Conservation (phyloP, 176 grass and related monocot species). For the Musa schizocarpa region DNA sequence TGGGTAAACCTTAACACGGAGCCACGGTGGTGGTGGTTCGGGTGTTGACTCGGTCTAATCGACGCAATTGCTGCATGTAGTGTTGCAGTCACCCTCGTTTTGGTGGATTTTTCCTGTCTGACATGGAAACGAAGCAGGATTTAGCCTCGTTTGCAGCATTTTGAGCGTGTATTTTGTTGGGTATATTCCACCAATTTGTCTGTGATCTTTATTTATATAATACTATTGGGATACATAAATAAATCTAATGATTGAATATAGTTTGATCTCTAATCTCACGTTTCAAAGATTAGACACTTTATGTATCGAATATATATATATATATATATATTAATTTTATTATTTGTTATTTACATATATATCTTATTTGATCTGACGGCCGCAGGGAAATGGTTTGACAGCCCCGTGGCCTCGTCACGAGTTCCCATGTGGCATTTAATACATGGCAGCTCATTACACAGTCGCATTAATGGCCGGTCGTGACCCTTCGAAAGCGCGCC, state of each 20-base stretch:
- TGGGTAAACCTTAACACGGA: neutral
- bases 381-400: no score
- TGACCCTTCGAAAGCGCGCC: neutral
- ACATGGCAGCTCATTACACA: constrained; percentile 2
- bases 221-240: no score
- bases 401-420: no score
- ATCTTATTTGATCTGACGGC: no score
- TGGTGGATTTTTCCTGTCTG: neutral
- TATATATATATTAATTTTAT: no score
- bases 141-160: neutral
- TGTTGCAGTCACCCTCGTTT: neutral
- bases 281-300: no score
- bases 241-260: no score
- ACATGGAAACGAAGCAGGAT: neutral
- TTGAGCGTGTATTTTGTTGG: neutral
- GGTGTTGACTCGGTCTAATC: constrained; percentile 2
- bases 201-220: no score
- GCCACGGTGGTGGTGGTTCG: constrained; percentile 4
- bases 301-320: no score
- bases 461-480: neutral
- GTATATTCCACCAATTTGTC: neutral
- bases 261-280: no score
- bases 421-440: neutral
- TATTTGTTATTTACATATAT: no score
- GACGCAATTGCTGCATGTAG: neutral